phyloP scores from a whole-genome alignment of 2,329 filamentous ascomycete genomes.

The Acarospora socialis region DNA sequence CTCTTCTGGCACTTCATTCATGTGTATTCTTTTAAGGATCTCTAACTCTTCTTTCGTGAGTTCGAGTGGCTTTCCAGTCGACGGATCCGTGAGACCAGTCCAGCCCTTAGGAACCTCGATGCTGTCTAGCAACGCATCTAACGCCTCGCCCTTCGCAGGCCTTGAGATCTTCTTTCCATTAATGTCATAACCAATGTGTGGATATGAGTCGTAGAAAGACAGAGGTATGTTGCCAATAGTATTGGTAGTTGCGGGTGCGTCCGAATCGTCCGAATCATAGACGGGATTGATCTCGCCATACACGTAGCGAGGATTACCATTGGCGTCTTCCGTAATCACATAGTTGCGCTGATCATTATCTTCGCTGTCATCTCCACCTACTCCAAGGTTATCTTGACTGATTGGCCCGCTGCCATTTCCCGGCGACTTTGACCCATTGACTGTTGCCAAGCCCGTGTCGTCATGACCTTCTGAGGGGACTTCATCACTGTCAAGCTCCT shows the following conservation, averaged over 20 bases:
- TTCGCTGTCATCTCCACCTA: slow-evolving; percentile 20
- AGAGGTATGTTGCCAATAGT: slow-evolving; percentile 92
- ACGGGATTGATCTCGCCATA: slow-evolving; percentile 89
- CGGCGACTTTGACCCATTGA: not conserved
- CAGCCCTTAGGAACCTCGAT: slow-evolving; percentile 95
- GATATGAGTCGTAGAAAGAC: slow-evolving; percentile 92
- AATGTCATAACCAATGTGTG: slow-evolving; percentile 97
- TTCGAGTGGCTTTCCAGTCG: slow-evolving; percentile 83
- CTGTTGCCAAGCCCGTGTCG: too few relatives aligned
- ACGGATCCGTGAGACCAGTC: slow-evolving; percentile 88
- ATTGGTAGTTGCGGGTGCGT: slow-evolving; percentile 64
- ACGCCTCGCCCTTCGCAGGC: slow-evolving; percentile 79
- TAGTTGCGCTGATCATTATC: slow-evolving; percentile 38
- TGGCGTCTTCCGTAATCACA: slow-evolving; percentile 61
- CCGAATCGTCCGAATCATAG: slow-evolving; percentile 92
- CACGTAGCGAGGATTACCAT: slow-evolving; percentile 78
- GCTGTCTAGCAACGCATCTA: slow-evolving; percentile 87
- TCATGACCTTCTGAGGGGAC: slow-evolving; percentile 8
- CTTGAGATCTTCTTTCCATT: slow-evolving; percentile 97
- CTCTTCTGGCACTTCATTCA: slow-evolving; percentile 74
- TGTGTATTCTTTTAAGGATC: slow-evolving; percentile 72
- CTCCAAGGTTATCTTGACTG: not conserved
- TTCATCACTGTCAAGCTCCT: slow-evolving; percentile 9
- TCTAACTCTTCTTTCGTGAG: slow-evolving; percentile 78
- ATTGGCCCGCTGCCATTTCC: not conserved